These are phyloP conservation scores for Pulicaria dysenterica DNA, from an alignment of 129 eudicot genomes.

Conservation along the genomic window DNA sequence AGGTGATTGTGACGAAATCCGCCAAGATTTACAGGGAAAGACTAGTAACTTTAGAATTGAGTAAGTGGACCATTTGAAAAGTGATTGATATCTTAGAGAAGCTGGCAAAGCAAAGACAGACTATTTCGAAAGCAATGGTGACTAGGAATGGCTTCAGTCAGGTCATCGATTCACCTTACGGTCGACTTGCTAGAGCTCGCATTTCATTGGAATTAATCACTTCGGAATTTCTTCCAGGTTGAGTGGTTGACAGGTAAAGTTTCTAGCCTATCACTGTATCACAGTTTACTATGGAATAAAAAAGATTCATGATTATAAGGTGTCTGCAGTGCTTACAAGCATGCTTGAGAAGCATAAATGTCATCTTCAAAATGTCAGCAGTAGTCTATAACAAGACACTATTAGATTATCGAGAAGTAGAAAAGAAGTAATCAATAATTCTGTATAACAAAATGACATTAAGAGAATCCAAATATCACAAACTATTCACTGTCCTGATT, in stretches of 20 bases:
- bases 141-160: background rate
- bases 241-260: too few relatives aligned
- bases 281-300: background rate
- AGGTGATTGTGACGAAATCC: too few relatives aligned
- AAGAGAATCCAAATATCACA: slow-evolving; percentile 2
- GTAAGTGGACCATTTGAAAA: too few relatives aligned
- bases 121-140: background rate
- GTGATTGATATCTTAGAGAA: too few relatives aligned
- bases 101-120: too few relatives aligned
- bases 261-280: too few relatives aligned
- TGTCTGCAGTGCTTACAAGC: background rate
- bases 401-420: slow-evolving; percentile 23
- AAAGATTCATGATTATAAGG: background rate
- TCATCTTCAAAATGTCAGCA: slow-evolving; percentile 4
- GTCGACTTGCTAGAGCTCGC: background rate
- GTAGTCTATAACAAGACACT: slow-evolving; percentile 2
- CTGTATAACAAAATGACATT: background rate
- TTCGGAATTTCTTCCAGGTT: too few relatives aligned
- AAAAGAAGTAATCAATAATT: background rate
- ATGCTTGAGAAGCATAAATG: background rate
- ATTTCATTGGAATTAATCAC: too few relatives aligned
- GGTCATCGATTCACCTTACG: background rate
- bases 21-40: too few relatives aligned
- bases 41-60: too few relatives aligned
- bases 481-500: background rate